These are phyloP conservation scores for Aspergillus diversus DNA, from an alignment of 495 filamentous ascomycete species.

Conservation along the genomic window DNA sequence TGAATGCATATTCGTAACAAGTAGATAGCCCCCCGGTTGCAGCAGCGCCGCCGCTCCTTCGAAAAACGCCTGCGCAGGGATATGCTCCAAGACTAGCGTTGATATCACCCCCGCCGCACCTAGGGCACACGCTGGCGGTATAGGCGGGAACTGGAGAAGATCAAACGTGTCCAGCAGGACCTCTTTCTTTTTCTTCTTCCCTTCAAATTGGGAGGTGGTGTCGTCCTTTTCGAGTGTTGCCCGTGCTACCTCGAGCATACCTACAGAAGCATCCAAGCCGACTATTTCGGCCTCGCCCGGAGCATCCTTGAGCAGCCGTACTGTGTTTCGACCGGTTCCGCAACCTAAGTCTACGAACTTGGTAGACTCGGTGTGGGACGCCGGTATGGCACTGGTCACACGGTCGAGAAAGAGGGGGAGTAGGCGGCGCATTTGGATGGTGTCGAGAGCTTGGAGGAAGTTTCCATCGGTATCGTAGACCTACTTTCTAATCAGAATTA, in stretches of 20 bases:
- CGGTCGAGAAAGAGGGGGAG: conserved; percentile 56
- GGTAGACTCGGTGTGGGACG: conserved; percentile 29
- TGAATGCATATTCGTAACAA: conserved; percentile 75
- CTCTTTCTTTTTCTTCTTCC: not conserved
- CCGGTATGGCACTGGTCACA: conserved; percentile 24
- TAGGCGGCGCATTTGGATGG: conserved; percentile 55
- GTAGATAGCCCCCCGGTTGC: conserved; percentile 52
- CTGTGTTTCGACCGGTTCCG: conserved; percentile 71
- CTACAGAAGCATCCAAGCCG: conserved; percentile 54
- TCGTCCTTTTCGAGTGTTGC: conserved; percentile 6
- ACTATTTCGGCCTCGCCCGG: conserved; percentile 35
- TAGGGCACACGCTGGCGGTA: conserved; percentile 18
- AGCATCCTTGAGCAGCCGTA: conserved; percentile 50
- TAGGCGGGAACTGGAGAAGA: conserved; percentile 35
- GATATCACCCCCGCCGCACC: conserved; percentile 55
- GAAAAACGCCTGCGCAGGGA: conserved; percentile 64
- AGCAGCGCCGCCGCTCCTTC: conserved; percentile 50
- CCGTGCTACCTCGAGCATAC: conserved; percentile 62
- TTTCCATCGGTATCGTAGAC: conserved; percentile 76
- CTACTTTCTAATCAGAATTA: conserved; percentile 18
- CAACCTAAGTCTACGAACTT: conserved; percentile 65
- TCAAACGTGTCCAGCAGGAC: conserved; percentile 32
- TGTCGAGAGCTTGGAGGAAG: conserved; percentile 72
- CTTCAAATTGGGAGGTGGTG: not conserved
- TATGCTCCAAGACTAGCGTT: conserved; percentile 73